Evolutionary conservation across 495 filamentous ascomycete species (phyloP), one percentile per base, ranked within the genome.

Genomic region (Tuber aestivum): DNA sequence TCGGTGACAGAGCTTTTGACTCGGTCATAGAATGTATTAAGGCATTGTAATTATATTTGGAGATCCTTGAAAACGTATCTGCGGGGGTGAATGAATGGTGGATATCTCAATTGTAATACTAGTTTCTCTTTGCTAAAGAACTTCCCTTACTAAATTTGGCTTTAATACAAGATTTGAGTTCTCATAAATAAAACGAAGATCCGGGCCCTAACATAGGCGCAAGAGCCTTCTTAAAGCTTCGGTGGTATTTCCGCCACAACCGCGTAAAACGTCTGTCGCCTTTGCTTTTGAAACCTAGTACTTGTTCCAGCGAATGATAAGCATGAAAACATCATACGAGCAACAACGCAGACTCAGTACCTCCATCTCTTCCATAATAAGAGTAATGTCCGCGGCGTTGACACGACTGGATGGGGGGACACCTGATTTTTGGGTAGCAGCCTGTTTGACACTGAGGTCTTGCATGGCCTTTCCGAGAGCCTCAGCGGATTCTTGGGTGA

Each of bases 381-480:
- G 77, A n/a, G 61, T 56, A 41, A 94, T 89, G 87, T 94, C 91
- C 50, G 85, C 89, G 72, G 86, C 84, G 69, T 89, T 87, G 45
- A 93, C 87, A 86, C 92, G 93, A 45, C 92, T 87, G 21, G 85
- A 85, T 45, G 84, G 84, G 83, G n/a, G 79, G 80, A 41, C 78
- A 76, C 71, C 83, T 83, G 23, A 23, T 14, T 27, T 56, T 56
- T 27, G 50, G 69, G 70, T 74, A 41, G 72, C 78, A 16, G 72
- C 16, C 70, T 88, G 78, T 71, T 77, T 76, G 41, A 78, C 70
- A 27, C 76, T 78, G 70, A 79, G 78, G 37, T 75, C 86, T 82
- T 90, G 89, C 89, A 98, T 94, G 20, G 94, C 95, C 83, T 93
- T 92, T 50, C 89, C 90, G 37, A 97, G 87, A 40, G 94, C 94